Evolutionary conservation across 169 alveolate species (phyloP).

Genomic region (Plasmodium falciparum): DNA sequence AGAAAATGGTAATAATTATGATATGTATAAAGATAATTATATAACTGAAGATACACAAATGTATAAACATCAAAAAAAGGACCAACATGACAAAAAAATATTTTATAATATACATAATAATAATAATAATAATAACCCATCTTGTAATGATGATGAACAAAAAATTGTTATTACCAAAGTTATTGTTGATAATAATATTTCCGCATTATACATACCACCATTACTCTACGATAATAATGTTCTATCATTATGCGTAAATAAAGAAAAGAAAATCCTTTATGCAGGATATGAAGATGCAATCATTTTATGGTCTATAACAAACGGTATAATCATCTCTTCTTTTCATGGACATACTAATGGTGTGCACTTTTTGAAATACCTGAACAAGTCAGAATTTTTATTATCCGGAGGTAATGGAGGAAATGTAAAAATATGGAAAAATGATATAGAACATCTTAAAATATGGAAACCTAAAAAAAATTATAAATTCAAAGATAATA

Average conservation of each 20-base stretch:
- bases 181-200: constrained; percentile 55
- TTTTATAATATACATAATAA: too few species aligned
- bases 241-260: constrained; percentile 49
- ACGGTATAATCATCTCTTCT: constrained; percentile 55
- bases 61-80: background rate
- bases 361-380: constrained; percentile 44
- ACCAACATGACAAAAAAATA: background rate
- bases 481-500: constrained; percentile 11
- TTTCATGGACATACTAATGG: constrained; percentile 77
- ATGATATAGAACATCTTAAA: constrained; percentile 60
- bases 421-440: constrained; percentile 70
- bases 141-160: background rate
- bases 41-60: too few species aligned
- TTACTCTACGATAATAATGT: constrained; percentile 44
- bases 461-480: constrained; percentile 65
- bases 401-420: constrained; percentile 74
- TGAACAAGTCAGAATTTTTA: constrained; percentile 51
- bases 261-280: constrained; percentile 55
- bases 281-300: constrained; percentile 76
- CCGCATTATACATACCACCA: constrained; percentile 68
- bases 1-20: too few species aligned
- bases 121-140: too few species aligned
- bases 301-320: constrained; percentile 56
- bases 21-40: too few species aligned
- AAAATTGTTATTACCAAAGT: constrained; percentile 13